Conservation (phyloP, 352 stramenopile species). For the Phytophthora lateralis region DNA sequence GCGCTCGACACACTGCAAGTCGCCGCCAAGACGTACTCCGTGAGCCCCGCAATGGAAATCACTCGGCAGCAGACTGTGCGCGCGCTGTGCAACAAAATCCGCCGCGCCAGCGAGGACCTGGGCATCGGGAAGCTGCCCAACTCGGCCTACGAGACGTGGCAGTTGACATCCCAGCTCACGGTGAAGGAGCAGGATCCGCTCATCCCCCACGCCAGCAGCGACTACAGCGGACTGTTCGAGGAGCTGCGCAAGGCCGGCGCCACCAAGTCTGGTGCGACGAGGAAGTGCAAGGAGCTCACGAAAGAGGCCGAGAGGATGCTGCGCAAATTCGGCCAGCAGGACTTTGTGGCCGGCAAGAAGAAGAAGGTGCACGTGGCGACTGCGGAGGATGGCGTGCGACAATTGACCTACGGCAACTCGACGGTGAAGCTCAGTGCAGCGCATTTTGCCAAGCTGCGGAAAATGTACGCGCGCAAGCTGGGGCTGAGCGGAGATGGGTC, state of each 20-base stretch:
- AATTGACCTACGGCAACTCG: constrained; percentile 68
- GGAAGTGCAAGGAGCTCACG: constrained; percentile 68
- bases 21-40: constrained; percentile 12
- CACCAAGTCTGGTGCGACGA: constrained; percentile 60
- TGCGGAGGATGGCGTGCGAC: constrained; percentile 42
- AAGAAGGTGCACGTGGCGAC: constrained; percentile 49
- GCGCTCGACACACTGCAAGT: constrained; percentile 20
- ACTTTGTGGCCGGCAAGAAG: constrained; percentile 49
- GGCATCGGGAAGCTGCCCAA: constrained; percentile 81
- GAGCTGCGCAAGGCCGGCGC: constrained; percentile 78
- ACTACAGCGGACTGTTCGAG: constrained; percentile 74
- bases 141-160: constrained; percentile 86
- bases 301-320: constrained; percentile 58
- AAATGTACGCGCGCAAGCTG: constrained; percentile 73
- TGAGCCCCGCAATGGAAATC: constrained; percentile 69
- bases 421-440: constrained; percentile 81
- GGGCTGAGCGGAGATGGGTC: constrained; percentile 19
- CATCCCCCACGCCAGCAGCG: constrained; percentile 69
- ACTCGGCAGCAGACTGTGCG: constrained; percentile 70
- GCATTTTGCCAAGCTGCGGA: constrained; percentile 89
- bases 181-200: constrained; percentile 74
- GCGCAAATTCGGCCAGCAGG: constrained; percentile 55
- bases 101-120: constrained; percentile 66
- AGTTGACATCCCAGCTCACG: constrained; percentile 79
- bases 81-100: constrained; percentile 72